Evolutionary conservation across 768 basidiomycete genomes (phyloP).

Genomic region (Cubamyces sp.): DNA sequence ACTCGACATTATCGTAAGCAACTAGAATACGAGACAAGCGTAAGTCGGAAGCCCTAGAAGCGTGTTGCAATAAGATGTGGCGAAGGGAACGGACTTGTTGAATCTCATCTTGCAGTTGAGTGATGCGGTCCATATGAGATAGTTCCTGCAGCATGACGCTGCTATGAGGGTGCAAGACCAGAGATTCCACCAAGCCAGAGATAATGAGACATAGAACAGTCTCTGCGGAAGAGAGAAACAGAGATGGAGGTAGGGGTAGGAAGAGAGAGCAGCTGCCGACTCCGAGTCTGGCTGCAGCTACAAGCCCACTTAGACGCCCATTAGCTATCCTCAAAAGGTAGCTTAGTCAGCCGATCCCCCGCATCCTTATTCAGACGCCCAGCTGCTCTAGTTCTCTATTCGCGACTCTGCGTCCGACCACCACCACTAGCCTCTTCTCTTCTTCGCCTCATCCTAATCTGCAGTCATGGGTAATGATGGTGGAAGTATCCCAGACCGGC

Average conservation of each 20-base stretch:
- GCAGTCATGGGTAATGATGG: constrained; percentile 82
- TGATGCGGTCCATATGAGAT: constrained; percentile 94
- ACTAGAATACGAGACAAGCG: constrained; percentile 42
- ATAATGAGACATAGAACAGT: constrained; percentile 17
- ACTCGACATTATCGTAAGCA: constrained; percentile 87
- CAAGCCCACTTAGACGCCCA: constrained; percentile 9
- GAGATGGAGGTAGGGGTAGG: neutral
- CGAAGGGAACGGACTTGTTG: constrained; percentile 61
- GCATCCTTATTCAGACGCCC: constrained; percentile 9
- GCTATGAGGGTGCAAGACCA: constrained; percentile 33
- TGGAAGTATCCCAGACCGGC: constrained; percentile 83
- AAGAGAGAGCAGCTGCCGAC: neutral
- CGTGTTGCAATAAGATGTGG: neutral
- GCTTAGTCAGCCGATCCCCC: constrained; percentile 5
- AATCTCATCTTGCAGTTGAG: constrained; percentile 93
- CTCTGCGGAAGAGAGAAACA: neutral
- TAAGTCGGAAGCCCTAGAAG: neutral
- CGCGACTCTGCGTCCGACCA: constrained; percentile 19
- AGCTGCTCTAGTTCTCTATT: neutral
- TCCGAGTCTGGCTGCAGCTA: neutral
- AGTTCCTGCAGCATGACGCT: constrained; percentile 92
- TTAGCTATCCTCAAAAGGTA: too few species aligned
- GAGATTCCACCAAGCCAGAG: constrained; percentile 2
- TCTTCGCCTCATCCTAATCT: neutral
- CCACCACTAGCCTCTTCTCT: neutral